Conservation (phyloP, 2,329 filamentous ascomycete species). For the Remersonia thermophila region DNA sequence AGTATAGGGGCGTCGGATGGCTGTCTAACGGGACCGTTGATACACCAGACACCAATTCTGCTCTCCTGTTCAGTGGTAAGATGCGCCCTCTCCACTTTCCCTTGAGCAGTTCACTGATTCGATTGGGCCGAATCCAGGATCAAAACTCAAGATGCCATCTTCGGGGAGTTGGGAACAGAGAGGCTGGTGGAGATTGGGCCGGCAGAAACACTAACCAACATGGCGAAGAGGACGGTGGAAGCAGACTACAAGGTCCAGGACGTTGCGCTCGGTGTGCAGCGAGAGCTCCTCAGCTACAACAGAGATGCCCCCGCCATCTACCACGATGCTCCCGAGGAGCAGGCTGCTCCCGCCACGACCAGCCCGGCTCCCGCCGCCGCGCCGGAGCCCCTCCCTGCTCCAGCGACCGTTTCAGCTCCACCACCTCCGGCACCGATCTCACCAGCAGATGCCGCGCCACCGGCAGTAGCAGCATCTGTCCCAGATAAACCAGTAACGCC, state of each 20-base stretch:
- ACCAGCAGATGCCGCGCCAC: too few species aligned
- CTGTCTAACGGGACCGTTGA: too few species aligned
- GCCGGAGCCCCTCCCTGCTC: constrained; percentile 51
- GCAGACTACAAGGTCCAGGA: constrained; percentile 99
- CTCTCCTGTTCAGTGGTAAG: constrained; percentile 5
- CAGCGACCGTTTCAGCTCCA: constrained; percentile 46
- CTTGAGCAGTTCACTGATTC: too few species aligned
- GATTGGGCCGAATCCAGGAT: constrained; percentile 99
- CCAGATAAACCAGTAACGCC: constrained; percentile 79
- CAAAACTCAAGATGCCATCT: constrained; percentile 98
- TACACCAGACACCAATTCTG: constrained; percentile 3
- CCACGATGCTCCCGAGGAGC: constrained; percentile 56
- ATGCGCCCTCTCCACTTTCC: neutral
- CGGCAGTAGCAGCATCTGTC: constrained; percentile 54
- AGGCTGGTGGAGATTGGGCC: constrained; percentile 96
- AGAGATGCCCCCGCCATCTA: constrained; percentile 99
- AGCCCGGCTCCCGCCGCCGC: constrained; percentile 42
- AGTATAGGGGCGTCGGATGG: too few species aligned
- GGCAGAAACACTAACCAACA: constrained; percentile 89
- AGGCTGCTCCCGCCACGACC: constrained; percentile 41
- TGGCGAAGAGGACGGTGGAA: constrained; percentile 90
- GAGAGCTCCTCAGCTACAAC: constrained; percentile 98
- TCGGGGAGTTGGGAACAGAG: constrained; percentile 90
- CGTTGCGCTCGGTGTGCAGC: constrained; percentile 87
- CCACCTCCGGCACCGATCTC: too few species aligned